Evolutionary conservation across 257 asterid species (phyloP), one percentile per base, ranked within the genome.

Genomic region (Solanum ahanhuiri): DNA sequence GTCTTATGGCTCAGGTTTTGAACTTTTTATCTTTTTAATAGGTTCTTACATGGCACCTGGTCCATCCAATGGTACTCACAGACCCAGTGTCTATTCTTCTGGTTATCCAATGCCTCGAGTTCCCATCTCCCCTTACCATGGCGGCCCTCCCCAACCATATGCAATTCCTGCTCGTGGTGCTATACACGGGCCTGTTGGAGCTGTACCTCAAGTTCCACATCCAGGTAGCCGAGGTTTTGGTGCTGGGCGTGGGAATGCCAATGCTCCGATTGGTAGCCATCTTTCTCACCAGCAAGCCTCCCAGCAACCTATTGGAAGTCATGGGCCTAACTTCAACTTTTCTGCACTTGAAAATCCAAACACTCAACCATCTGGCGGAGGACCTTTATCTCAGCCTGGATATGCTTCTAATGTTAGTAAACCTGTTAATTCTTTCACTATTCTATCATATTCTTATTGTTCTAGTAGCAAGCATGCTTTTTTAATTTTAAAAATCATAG

Each of bases 151-250:
- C 0, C 99, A 97, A 90, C 98, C 98, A 2, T 95, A 95, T 90
- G 99, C 98, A 82, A 97, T 97, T 86, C 99, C 99, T 43, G 88
- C 95, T 82, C 99, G 97, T 86, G 96, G 95, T 85, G 95, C 97
- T 86, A 96, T 94, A 83, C 98, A 95, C 89, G 98, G 98, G 45
- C 98, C 98, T 85, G 97, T 94, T 89, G 98, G 98, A 51, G 92
- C 96, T 28, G 93, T 91, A 70, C 98, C 99, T 86, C 99, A 95
- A 89, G 90, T 91, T 88, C 98, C 99, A 57, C 98, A 92, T 87
- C 92, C 96, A 20, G 98, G 98, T 87, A 96, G 88, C 90, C 92
- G 94, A 70, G 99, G 98, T 66, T 97, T 97, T 89, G 98, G 96
- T 57, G 92, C 95, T 15, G 99, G 99, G 51, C 97, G 97, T 72